phyloP scores from a whole-genome alignment of 139 green algal species.

The Picochlorum sp. region DNA sequence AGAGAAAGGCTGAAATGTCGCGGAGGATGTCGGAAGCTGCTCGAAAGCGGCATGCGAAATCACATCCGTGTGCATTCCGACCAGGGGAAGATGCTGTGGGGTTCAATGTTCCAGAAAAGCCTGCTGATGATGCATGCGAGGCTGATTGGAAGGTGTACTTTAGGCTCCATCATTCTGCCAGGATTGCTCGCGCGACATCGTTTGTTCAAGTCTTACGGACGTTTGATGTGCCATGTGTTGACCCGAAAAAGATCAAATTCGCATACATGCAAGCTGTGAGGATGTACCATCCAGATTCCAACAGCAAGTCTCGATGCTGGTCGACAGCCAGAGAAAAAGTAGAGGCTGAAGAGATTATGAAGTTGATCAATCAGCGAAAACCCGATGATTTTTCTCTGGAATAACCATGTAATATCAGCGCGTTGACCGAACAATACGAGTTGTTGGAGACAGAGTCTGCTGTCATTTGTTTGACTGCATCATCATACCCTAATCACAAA shows the following conservation, averaged over 20 bases:
- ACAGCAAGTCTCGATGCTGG: slow-evolving; percentile 19
- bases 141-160: background rate
- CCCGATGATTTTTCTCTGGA: background rate
- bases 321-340: slow-evolving; percentile 4
- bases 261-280: slow-evolving; percentile 23
- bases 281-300: slow-evolving; percentile 34
- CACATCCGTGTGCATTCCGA: too few relatives aligned
- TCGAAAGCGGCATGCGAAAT: background rate
- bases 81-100: background rate
- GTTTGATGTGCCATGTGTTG: slow-evolving; percentile 19
- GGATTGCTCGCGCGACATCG: background rate
- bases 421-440: too few relatives aligned
- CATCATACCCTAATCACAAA: too few relatives aligned
- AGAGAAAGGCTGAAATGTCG: background rate
- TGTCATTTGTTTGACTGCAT: too few relatives aligned
- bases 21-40: slow-evolving; percentile 1
- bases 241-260: slow-evolving; percentile 3
- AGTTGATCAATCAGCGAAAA: slow-evolving; percentile 28
- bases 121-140: background rate
- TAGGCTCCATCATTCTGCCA: background rate
- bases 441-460: too few relatives aligned
- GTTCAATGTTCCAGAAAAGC: background rate
- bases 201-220: slow-evolving; percentile 14
- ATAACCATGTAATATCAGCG: background rate
- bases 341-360: slow-evolving; percentile 32